phyloP scores from a whole-genome alignment of 108 stramenopile genomes.

The Epipyxis sp. region DNA sequence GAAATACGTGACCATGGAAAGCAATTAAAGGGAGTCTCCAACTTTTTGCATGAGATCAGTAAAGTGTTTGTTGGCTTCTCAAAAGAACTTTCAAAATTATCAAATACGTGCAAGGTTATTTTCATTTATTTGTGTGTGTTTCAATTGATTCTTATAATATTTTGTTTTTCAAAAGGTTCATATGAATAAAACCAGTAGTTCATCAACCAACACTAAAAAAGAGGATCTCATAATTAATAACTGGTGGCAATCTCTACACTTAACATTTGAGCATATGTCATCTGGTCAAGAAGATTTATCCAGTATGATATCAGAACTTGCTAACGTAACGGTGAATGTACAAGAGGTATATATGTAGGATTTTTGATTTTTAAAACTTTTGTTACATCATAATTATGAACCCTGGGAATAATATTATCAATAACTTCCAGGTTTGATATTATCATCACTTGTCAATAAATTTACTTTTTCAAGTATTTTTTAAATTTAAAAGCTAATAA shows the following conservation, averaged over 20 bases:
- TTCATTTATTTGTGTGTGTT: too few relatives aligned
- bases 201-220: neutral
- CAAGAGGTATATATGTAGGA: too few relatives aligned
- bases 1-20: constrained; percentile 12
- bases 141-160: too few relatives aligned
- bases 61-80: neutral
- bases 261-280: constrained; percentile 13
- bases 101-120: neutral
- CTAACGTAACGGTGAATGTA: neutral
- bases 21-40: constrained; percentile 1
- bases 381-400: too few relatives aligned
- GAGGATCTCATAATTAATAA: constrained; percentile 11
- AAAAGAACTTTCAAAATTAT: neutral
- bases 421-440: too few relatives aligned
- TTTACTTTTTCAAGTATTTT: too few relatives aligned
- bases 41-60: constrained; percentile 10
- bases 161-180: too few relatives aligned
- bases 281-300: neutral
- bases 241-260: constrained; percentile 9
- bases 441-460: too few relatives aligned
- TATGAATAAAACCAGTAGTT: neutral
- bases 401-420: too few relatives aligned
- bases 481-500: neutral
- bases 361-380: too few relatives aligned
- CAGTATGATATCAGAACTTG: neutral